Evolutionary conservation across 768 basidiomycete genomes (phyloP).

Genomic region (Vararia minispora): DNA sequence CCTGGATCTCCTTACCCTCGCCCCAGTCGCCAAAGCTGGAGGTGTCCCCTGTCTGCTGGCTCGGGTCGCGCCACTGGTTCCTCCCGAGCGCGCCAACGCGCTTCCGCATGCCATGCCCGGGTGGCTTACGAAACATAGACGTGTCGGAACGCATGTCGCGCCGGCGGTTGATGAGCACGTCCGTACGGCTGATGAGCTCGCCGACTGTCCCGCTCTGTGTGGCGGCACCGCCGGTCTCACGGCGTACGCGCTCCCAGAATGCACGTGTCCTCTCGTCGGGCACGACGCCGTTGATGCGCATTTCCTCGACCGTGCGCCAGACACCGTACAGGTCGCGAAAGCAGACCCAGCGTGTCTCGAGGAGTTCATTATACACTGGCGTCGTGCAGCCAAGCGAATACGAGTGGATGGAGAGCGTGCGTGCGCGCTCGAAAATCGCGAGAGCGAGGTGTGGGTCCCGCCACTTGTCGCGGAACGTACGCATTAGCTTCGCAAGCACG

Average conservation of each 20-base stretch:
- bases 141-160: too few relatives aligned
- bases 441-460: conserved; percentile 72
- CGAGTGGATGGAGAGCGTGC: conserved; percentile 60
- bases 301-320: conserved; percentile 63
- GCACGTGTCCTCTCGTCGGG: conserved; percentile 48
- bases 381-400: conserved; percentile 90
- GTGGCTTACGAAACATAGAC: too few relatives aligned
- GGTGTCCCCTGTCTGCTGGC: too few relatives aligned
- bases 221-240: conserved; percentile 52
- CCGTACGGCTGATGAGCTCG: too few relatives aligned
- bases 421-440: conserved; percentile 72
- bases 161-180: too few relatives aligned
- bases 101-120: too few relatives aligned
- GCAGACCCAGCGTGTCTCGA: conserved; percentile 73
- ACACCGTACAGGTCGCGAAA: conserved; percentile 79
- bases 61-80: too few relatives aligned
- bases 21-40: too few relatives aligned
- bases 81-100: too few relatives aligned
- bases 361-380: conserved; percentile 77
- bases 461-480: conserved; percentile 67
- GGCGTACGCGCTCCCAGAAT: conserved; percentile 51
- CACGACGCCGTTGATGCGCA: conserved; percentile 69
- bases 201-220: too few relatives aligned
- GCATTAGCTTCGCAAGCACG: conserved; percentile 69
- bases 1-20: too few relatives aligned